Base-by-base conservation (phyloP, 2,329 filamentous ascomycete species). In the Rutstroemia sp. region DNA sequence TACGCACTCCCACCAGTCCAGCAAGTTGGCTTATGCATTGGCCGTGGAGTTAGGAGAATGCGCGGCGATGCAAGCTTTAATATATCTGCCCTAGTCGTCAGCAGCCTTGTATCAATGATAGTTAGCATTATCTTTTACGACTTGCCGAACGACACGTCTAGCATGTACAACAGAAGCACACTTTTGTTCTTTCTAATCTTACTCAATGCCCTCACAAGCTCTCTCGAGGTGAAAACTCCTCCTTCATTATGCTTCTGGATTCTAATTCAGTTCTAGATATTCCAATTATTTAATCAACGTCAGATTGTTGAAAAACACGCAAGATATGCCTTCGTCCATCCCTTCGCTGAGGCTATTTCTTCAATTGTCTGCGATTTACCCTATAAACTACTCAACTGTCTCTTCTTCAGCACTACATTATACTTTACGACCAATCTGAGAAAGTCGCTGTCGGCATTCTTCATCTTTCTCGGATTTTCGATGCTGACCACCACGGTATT, bases 291-390 rank as follows among this genome's bases (percentile, higher is more conserved):
- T 68, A 81, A 88, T 3, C 90, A 95, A 80, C 86, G 92, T 41
- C 87, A 88, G 0, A 95, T 96, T 65, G 89, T 96, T 60, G 90
- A 96, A 69, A 96, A 96, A 70, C 92, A 96, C 65, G 75, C 80
- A 55, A 83, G 88, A 59, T 96, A 96, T 69, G 91, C 91, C 19
- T 78, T 96, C 14, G 95, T 96, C 65, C 92, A 95, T 66, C 90
- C 92, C 0, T 92, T 87, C 12, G 88, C 91, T 9, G 91, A 96
- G 77, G 90, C 91, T n/a, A 79, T 92, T 49, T 83, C 91, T 0
- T 94, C 88, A 9, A 94, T 95, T 86, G 72, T 96, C 30, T 87
- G 82, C 60, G 91, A 96, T 64, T 73, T 95, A 73, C 92, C 92
- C 0, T 90, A 90, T 72, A 96, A 92, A 71, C 72, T 95, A 10